Conservation (phyloP, 75 land plant species). For the Isoetes taiwanensis region DNA sequence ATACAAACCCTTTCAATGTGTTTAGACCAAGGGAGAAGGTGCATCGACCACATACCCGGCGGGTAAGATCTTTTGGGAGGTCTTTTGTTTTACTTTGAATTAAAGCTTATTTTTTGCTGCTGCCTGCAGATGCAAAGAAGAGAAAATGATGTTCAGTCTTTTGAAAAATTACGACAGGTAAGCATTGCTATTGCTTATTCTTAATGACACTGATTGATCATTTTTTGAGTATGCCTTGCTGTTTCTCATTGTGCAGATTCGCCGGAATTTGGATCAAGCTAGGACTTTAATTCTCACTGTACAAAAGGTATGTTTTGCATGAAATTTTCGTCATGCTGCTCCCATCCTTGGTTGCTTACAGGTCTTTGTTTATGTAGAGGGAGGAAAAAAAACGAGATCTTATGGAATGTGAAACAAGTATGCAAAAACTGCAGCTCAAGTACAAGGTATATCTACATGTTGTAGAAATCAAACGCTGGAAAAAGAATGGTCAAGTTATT, state of each 20-base stretch:
- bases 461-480: neutral
- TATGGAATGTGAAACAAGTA: constrained; percentile 61
- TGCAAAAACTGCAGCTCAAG: constrained; percentile 63
- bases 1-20: constrained; percentile 97
- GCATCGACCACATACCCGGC: constrained; percentile 83
- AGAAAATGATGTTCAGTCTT: constrained; percentile 93
- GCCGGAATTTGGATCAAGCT: constrained; percentile 80
- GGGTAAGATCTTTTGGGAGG: constrained; percentile 36
- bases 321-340: no score
- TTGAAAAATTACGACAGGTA: constrained; percentile 97
- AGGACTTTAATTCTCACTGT: constrained; percentile 50
- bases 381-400: constrained; percentile 93
- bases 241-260: constrained; percentile 60
- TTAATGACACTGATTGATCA: neutral
- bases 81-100: neutral
- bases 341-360: neutral
- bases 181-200: neutral
- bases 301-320: constrained; percentile 68
- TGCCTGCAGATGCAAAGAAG: constrained; percentile 80
- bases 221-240: no score
- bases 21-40: constrained; percentile 98
- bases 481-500: no score
- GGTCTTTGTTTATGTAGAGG: constrained; percentile 34
- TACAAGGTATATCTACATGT: constrained; percentile 39
- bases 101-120: neutral